A percentile compares a stretch with the other conserved stretches of the same genome.
Conservation (phyloP, 2,329 filamentous ascomycete species). For the Microsporum audouinii region DNA sequence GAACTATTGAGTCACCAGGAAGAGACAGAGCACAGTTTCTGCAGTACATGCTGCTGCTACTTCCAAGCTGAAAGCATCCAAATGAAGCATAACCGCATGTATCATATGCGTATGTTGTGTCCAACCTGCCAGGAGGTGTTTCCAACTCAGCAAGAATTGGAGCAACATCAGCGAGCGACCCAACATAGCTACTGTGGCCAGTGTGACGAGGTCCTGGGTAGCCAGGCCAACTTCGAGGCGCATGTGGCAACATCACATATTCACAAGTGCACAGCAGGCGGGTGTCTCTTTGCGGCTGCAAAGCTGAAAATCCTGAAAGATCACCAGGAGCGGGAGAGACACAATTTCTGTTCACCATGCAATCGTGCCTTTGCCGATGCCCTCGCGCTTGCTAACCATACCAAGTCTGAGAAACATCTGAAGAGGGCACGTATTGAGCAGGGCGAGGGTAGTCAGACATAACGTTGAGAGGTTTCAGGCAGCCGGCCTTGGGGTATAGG, state of each 20-base stretch:
- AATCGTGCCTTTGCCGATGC: slow-evolving; percentile 9
- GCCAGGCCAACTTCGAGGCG: background rate
- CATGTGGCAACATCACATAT: background rate
- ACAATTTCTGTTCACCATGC: slow-evolving; percentile 12
- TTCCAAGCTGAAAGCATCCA: slow-evolving; percentile 7
- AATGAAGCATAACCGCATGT: slow-evolving; percentile 4
- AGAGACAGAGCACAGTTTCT: slow-evolving; percentile 10
- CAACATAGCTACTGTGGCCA: background rate
- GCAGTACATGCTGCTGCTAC: slow-evolving; percentile 12
- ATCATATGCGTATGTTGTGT: background rate
- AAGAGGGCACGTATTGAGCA: background rate
- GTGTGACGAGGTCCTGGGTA: background rate
- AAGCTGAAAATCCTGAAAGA: background rate
- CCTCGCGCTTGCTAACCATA: slow-evolving; percentile 7
- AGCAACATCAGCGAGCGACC: background rate
- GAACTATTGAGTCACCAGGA: slow-evolving; percentile 10
- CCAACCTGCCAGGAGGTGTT: background rate
- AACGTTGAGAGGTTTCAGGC: background rate
- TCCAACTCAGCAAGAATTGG: background rate
- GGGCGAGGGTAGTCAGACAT: background rate
- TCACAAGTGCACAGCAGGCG: background rate
- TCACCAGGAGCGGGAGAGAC: slow-evolving; percentile 10
- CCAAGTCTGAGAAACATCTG: slow-evolving; percentile 1
- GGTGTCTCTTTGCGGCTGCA: slow-evolving; percentile 3
- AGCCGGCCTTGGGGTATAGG: background rate